A percentile compares a stretch with the other conserved stretches of the same genome.
Evolutionary conservation across 1,284 basidiomycete species (phyloP).

Genomic region (Erythrobasidium hasegawianum): DNA sequence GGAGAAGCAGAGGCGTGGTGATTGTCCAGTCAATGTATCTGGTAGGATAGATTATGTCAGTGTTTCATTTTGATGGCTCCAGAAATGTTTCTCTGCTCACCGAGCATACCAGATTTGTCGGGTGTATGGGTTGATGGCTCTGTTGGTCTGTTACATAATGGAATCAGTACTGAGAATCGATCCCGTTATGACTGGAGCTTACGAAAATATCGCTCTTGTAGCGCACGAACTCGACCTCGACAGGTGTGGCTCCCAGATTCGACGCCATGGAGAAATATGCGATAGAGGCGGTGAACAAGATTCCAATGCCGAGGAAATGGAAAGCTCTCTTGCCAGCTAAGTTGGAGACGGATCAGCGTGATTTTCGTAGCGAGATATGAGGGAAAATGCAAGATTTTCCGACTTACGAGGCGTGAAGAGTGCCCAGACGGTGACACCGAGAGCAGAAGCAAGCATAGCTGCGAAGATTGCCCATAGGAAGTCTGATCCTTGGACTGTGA

Average conservation of each 20-base stretch:
- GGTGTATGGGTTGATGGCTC: conserved; percentile 45
- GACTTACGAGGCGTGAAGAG: conserved; percentile 51
- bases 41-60: no score
- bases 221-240: conserved; percentile 55
- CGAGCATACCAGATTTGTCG: conserved; percentile 60
- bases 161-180: no score
- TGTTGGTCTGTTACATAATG: conserved; percentile 41
- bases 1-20: conserved; percentile 59
- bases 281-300: conserved; percentile 48
- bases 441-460: conserved; percentile 46
- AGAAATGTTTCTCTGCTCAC: no score
- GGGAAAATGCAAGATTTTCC: background rate
- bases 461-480: conserved; percentile 53
- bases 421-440: conserved; percentile 49
- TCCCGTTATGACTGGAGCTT: conserved; percentile 33
- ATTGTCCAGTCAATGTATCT: conserved; percentile 59
- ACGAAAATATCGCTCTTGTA: conserved; percentile 21
- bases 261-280: conserved; percentile 61
- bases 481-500: conserved; percentile 43
- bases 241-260: conserved; percentile 58
- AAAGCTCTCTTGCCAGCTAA: conserved; percentile 47
- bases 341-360: conserved; percentile 43
- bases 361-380: background rate
- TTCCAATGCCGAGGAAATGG: conserved; percentile 34
- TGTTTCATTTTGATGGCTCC: no score